phyloP scores from a whole-genome alignment of 306 rosid genomes.

The Vachellia collinsii region DNA sequence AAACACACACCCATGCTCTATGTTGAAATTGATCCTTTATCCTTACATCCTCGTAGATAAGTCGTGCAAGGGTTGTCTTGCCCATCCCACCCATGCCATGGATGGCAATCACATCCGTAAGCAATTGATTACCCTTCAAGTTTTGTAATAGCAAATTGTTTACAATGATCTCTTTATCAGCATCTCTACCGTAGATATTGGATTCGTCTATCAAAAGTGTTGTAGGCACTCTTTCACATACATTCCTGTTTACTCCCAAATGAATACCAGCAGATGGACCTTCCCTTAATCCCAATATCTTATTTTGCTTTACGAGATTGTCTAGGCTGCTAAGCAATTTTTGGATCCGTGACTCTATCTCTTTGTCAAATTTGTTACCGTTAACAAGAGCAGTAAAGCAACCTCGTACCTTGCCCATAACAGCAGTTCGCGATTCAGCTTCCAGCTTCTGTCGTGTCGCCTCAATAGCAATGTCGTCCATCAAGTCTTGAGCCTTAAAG shows the following conservation, averaged over 20 bases:
- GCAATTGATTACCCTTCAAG: neutral
- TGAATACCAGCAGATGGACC: neutral
- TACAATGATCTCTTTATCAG: neutral
- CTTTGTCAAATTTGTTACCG: neutral
- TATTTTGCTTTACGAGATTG: neutral
- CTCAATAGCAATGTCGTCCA: constrained; percentile 28
- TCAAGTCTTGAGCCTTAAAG: neutral
- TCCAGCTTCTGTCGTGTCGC: neutral
- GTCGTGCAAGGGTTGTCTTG: neutral
- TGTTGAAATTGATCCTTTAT: neutral
- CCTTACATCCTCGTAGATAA: neutral
- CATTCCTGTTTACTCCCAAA: neutral
- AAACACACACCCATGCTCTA: neutral
- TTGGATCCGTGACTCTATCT: neutral
- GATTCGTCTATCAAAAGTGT: neutral
- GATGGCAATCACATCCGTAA: neutral
- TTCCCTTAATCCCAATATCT: neutral
- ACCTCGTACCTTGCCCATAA: neutral
- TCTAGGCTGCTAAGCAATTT: neutral
- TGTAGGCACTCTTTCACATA: neutral
- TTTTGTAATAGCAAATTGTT: neutral
- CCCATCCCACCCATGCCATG: neutral
- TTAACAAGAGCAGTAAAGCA: neutral
- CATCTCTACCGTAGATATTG: neutral
- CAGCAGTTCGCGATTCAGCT: neutral